Evolutionary conservation across 345 rosid genomes (phyloP).

Genomic region (Hypericum perforatum): DNA sequence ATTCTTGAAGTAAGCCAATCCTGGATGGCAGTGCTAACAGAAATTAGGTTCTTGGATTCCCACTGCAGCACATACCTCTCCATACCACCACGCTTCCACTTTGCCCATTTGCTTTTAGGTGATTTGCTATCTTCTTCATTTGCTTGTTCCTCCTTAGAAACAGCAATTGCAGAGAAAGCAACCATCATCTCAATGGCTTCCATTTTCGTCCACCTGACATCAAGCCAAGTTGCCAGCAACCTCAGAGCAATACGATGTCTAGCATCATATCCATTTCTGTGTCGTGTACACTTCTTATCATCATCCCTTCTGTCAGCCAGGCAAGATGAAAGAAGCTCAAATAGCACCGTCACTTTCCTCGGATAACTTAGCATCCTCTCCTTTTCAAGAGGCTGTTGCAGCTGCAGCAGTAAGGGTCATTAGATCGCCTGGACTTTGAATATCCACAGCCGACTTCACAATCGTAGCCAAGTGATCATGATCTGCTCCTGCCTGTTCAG

Average conservation of each 20-base stretch:
- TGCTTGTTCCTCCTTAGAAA: constrained; percentile 10
- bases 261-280: constrained; percentile 42
- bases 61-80: constrained; percentile 51
- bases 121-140: constrained; percentile 16
- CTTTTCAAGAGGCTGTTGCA: constrained; percentile 52
- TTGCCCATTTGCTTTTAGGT: constrained; percentile 16
- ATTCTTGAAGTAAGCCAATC: constrained; percentile 46
- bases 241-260: constrained; percentile 45
- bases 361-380: constrained; percentile 23
- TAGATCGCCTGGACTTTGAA: constrained; percentile 73
- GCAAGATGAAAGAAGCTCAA: constrained; percentile 50
- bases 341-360: constrained; percentile 40
- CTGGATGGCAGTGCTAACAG: constrained; percentile 34
- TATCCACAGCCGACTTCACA: constrained; percentile 72
- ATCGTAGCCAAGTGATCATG: constrained; percentile 59
- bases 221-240: constrained; percentile 42
- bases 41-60: constrained; percentile 42
- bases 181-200: constrained; percentile 49
- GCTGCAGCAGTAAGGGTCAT: constrained; percentile 93
- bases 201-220: constrained; percentile 37
- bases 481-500: constrained; percentile 69
- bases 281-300: constrained; percentile 12
- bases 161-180: constrained; percentile 29
- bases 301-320: constrained; percentile 19
- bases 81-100: constrained; percentile 41